Conservation (phyloP, 805 yeast species). For the Schwanniomyces yamadae region DNA sequence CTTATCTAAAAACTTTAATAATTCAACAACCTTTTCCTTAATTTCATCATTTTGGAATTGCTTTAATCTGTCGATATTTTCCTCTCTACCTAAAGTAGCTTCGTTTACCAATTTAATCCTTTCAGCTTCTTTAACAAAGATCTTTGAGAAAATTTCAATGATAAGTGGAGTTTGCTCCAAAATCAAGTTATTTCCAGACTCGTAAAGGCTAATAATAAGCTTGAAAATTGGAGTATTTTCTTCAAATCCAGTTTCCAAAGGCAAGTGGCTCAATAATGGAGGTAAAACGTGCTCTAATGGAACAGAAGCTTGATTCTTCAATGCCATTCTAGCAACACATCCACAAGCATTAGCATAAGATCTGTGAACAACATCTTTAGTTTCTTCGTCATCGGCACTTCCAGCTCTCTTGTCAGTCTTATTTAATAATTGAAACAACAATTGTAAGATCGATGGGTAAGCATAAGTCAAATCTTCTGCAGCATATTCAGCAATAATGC, state of each 20-base stretch:
- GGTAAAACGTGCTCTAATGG: constrained; percentile 72
- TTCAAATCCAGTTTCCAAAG: constrained; percentile 84
- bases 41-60: constrained; percentile 75
- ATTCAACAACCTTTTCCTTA: constrained; percentile 60
- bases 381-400: constrained; percentile 60
- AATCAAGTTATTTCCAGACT: constrained; percentile 55
- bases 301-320: constrained; percentile 66
- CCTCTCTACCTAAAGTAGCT: constrained; percentile 84
- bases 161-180: constrained; percentile 58
- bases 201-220: constrained; percentile 70
- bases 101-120: constrained; percentile 66
- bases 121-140: constrained; percentile 74
- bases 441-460: constrained; percentile 69
- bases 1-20: constrained; percentile 70
- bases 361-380: constrained; percentile 75
- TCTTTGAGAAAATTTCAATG: constrained; percentile 64
- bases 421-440: constrained; percentile 76
- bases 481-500: constrained; percentile 61
- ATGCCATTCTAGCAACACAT: constrained; percentile 89
- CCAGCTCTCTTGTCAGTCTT: constrained; percentile 58
- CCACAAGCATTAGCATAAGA: constrained; percentile 95
- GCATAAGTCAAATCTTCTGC: constrained; percentile 58
- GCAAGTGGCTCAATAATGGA: constrained; percentile 78
- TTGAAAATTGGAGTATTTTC: constrained; percentile 90
- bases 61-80: constrained; percentile 69